These are phyloP conservation scores for Coemansia aciculifera DNA, from an alignment of 192 early-diverging fungal genomes.

Conservation along the genomic window DNA sequence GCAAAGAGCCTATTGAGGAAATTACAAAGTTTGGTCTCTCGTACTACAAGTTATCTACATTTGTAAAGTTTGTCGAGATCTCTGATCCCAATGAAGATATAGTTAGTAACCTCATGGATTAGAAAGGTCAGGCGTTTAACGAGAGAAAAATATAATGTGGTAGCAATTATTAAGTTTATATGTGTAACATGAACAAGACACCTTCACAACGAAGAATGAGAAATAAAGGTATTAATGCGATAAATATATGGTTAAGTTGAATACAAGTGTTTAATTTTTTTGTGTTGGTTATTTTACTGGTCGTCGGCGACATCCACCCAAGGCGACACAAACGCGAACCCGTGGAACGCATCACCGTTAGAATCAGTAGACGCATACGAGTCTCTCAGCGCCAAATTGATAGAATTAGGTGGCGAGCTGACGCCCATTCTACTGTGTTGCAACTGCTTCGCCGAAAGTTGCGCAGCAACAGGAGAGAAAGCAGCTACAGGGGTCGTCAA, in stretches of 20 bases:
- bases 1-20: background rate
- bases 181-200: background rate
- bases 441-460: conserved; percentile 4
- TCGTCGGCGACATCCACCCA: conserved; percentile 28
- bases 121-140: no score
- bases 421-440: conserved; percentile 29
- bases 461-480: background rate
- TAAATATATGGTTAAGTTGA: conserved; percentile 9
- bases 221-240: background rate
- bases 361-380: conserved; percentile 22
- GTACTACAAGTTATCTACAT: background rate
- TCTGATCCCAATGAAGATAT: background rate
- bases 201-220: background rate
- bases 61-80: background rate
- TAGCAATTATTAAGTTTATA: background rate
- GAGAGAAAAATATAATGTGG: no score
- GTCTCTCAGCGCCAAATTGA: conserved; percentile 15
- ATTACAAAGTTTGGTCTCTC: no score
- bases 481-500: conserved; percentile 7
- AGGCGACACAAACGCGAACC: conserved; percentile 51
- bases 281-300: conserved; percentile 12
- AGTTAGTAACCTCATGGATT: background rate
- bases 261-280: conserved; percentile 1
- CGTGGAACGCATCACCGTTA: conserved; percentile 40
- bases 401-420: conserved; percentile 20